Conservation (phyloP, 208 protist species). For the Trypanosoma congolense region DNA sequence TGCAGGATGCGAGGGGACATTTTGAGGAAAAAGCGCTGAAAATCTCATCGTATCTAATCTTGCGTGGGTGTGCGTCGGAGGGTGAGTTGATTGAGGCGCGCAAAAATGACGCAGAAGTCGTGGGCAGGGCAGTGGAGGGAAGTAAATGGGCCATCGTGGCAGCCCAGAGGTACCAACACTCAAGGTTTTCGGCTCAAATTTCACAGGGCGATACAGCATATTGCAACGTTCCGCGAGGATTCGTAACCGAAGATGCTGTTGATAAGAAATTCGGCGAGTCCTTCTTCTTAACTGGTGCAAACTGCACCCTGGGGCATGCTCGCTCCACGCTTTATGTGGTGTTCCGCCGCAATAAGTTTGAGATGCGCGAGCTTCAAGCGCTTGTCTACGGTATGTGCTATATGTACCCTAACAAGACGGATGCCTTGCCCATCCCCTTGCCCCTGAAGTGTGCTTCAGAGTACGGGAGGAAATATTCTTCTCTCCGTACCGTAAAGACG, state of each 20-base stretch:
- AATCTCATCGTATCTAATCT: slow-evolving; percentile 30
- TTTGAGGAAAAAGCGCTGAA: slow-evolving; percentile 24
- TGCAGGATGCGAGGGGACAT: slow-evolving; percentile 26
- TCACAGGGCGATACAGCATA: not conserved
- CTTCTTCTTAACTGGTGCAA: slow-evolving; percentile 45
- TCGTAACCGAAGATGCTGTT: slow-evolving; percentile 24
- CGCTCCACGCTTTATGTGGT: slow-evolving; percentile 42
- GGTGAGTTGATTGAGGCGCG: slow-evolving; percentile 27
- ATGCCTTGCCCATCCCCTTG: slow-evolving; percentile 49
- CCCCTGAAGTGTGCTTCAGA: slow-evolving; percentile 57
- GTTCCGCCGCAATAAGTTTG: slow-evolving; percentile 18
- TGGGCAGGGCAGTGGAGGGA: slow-evolving; percentile 22
- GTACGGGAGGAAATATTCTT: slow-evolving; percentile 47
- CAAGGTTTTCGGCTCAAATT: slow-evolving; percentile 24
- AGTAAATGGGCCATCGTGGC: slow-evolving; percentile 34
- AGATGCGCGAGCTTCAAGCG: slow-evolving; percentile 25
- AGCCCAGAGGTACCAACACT: slow-evolving; percentile 46
- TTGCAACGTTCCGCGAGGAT: slow-evolving; percentile 54
- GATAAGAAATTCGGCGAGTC: slow-evolving; percentile 26
- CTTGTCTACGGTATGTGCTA: slow-evolving; percentile 53
- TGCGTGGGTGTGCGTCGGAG: slow-evolving; percentile 43
- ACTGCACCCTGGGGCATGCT: slow-evolving; percentile 51
- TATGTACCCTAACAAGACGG: slow-evolving; percentile 65
- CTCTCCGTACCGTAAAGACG: slow-evolving; percentile 22
- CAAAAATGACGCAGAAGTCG: slow-evolving; percentile 15